These are phyloP conservation scores for Boletus tylopilopsis DNA, from an alignment of 768 basidiomycete species.

Conservation along the genomic window DNA sequence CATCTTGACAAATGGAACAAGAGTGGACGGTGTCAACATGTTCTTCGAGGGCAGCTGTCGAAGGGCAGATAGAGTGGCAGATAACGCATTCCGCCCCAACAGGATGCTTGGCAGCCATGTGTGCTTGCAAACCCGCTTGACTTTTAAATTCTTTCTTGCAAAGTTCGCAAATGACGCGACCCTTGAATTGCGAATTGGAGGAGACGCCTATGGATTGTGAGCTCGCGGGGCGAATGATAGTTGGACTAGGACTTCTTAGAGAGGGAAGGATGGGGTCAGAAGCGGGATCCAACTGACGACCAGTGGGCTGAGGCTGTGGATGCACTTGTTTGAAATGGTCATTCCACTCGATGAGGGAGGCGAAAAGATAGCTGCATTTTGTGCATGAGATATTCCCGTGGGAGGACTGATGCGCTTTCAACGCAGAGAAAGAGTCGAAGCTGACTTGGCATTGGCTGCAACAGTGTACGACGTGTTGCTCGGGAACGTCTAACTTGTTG, in stretches of 20 bases:
- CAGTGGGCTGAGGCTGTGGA: background rate
- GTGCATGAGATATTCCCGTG: slow-evolving; percentile 24
- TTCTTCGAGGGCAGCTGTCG: slow-evolving; percentile 20
- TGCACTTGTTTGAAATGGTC: slow-evolving; percentile 24
- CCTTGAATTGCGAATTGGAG: slow-evolving; percentile 5
- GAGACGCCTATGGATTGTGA: slow-evolving; percentile 12
- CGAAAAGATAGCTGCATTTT: slow-evolving; percentile 18
- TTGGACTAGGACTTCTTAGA: slow-evolving; percentile 13
- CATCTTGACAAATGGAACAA: slow-evolving; percentile 26
- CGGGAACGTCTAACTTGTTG: background rate
- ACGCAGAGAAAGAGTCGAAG: slow-evolving; percentile 15
- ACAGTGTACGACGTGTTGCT: slow-evolving; percentile 7
- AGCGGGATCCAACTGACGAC: slow-evolving; percentile 7
- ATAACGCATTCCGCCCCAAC: slow-evolving; percentile 20
- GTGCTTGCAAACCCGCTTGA: slow-evolving; percentile 22
- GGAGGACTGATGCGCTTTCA: slow-evolving; percentile 20
- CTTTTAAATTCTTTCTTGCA: slow-evolving; percentile 23
- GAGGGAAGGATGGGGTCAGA: slow-evolving; percentile 1
- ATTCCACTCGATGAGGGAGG: slow-evolving; percentile 28
- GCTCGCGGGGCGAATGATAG: slow-evolving; percentile 14
- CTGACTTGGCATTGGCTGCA: slow-evolving; percentile 22
- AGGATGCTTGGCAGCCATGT: slow-evolving; percentile 24
- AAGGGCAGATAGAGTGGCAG: slow-evolving; percentile 22
- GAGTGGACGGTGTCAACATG: slow-evolving; percentile 28
- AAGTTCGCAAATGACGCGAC: slow-evolving; percentile 12